Evolutionary conservation across 2,329 filamentous ascomycete species (phyloP).

Genomic region (Aspergillus tamarii): DNA sequence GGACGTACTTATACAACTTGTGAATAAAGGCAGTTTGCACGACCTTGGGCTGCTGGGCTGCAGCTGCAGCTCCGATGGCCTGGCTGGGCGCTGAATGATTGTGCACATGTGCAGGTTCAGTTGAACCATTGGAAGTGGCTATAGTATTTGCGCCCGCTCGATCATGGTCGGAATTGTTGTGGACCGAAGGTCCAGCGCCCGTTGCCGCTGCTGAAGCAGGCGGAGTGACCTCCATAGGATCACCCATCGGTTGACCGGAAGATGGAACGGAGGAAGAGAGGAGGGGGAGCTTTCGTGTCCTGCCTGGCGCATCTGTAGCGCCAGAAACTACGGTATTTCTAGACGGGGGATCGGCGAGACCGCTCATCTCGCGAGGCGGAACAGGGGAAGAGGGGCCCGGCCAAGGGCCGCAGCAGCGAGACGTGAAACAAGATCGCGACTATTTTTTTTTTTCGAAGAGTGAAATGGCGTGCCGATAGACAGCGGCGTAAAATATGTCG

Average conservation of each 20-base stretch:
- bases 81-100: conserved; percentile 34
- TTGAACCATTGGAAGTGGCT: conserved; percentile 36
- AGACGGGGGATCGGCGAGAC: conserved; percentile 44
- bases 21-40: conserved; percentile 99
- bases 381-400: conserved; percentile 19
- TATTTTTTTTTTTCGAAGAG: conserved; percentile 2
- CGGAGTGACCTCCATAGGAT: conserved; percentile 61
- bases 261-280: conserved; percentile 51
- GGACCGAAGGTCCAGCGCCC: conserved; percentile 48
- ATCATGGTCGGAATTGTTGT: conserved; percentile 55
- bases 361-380: conserved; percentile 40
- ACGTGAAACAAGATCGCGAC: conserved; percentile 13
- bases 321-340: conserved; percentile 50
- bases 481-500: conserved; percentile 19
- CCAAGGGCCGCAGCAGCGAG: conserved; percentile 19
- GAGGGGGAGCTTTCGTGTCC: conserved; percentile 57
- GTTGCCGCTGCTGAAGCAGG: conserved; percentile 49
- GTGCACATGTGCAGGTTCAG: conserved; percentile 31
- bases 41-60: conserved; percentile 90
- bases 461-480: conserved; percentile 3
- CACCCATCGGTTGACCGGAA: conserved; percentile 47
- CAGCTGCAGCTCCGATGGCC: conserved; percentile 49
- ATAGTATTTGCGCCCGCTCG: conserved; percentile 39
- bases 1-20: conserved; percentile 90
- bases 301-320: conserved; percentile 43